Percentiles rank a stretch among this genome's conserved stretches.
These are phyloP conservation scores for Solanum rostratum DNA, from an alignment of 257 asterid species.

Conservation along the genomic window DNA sequence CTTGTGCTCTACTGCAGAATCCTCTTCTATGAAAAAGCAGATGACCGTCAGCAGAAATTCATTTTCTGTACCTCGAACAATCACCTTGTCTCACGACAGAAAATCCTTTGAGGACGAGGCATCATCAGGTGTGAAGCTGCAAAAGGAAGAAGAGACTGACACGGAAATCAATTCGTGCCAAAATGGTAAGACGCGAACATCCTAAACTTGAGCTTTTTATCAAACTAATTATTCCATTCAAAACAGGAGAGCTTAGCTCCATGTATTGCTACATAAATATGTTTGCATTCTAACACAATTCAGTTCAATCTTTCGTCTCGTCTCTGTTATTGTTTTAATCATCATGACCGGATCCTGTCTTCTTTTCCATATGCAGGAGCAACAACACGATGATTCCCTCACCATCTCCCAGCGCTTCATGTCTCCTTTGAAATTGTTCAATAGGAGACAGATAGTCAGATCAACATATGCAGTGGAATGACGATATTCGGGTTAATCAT, in stretches of 20 bases:
- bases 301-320: not conserved
- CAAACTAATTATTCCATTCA: not conserved
- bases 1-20: slow-evolving; percentile 84
- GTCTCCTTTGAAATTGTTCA: not conserved
- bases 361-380: slow-evolving; percentile 2
- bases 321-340: not conserved
- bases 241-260: not conserved
- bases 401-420: not conserved
- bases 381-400: not conserved
- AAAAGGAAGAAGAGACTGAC: slow-evolving; percentile 25
- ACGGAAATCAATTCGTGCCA: slow-evolving; percentile 31
- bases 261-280: not conserved
- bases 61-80: slow-evolving; percentile 44
- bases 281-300: not conserved
- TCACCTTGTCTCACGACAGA: slow-evolving; percentile 20
- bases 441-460: not conserved
- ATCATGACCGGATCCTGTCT: not conserved
- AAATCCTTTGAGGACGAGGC: slow-evolving; percentile 17
- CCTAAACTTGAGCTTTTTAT: not conserved
- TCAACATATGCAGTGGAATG: not conserved
- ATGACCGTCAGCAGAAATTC: slow-evolving; percentile 22
- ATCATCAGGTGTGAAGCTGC: slow-evolving; percentile 16
- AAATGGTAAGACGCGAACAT: slow-evolving; percentile 16
- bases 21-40: slow-evolving; percentile 47
- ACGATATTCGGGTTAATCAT: not conserved